Conservation (phyloP, 345 rosid genomes). For the Salix brachista region DNA sequence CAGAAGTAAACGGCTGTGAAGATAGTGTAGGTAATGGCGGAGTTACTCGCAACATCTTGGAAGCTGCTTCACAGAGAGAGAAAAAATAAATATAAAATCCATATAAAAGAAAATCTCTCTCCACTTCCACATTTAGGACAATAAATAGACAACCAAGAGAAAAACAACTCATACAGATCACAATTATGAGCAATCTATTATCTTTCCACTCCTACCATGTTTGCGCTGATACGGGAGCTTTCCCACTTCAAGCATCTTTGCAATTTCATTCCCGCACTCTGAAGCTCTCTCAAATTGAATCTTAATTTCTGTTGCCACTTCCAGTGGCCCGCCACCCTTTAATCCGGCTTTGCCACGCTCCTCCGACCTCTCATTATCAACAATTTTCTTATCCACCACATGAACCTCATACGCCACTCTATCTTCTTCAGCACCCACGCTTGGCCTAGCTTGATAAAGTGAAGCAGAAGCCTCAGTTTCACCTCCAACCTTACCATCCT, state of each 20-base stretch:
- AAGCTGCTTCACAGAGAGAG: slow-evolving; percentile 33
- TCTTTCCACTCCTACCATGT: slow-evolving; percentile 45
- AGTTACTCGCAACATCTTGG: slow-evolving; percentile 61
- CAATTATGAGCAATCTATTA: background rate
- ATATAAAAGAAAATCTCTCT: background rate
- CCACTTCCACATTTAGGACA: background rate
- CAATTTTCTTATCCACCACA: slow-evolving; percentile 82
- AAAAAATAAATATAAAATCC: background rate
- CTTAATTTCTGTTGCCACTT: slow-evolving; percentile 64
- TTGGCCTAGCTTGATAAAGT: slow-evolving; percentile 43
- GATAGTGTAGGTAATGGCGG: slow-evolving; percentile 51
- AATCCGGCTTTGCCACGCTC: slow-evolving; percentile 31
- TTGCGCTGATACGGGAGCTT: slow-evolving; percentile 72
- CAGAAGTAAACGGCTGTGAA: slow-evolving; percentile 57
- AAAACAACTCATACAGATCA: slow-evolving; percentile 14
- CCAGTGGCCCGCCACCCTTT: slow-evolving; percentile 34
- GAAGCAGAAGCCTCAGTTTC: slow-evolving; percentile 33
- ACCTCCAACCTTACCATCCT: slow-evolving; percentile 24
- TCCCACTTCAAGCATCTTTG: slow-evolving; percentile 84
- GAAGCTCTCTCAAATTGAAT: slow-evolving; percentile 74
- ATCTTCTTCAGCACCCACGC: slow-evolving; percentile 41
- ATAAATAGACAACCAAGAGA: background rate
- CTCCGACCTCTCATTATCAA: slow-evolving; percentile 46
- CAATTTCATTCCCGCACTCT: slow-evolving; percentile 72
- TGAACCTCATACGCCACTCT: slow-evolving; percentile 63